Evolutionary conservation across 2,329 filamentous ascomycete genomes (phyloP).

Genomic region (Rutstroemia sp.): DNA sequence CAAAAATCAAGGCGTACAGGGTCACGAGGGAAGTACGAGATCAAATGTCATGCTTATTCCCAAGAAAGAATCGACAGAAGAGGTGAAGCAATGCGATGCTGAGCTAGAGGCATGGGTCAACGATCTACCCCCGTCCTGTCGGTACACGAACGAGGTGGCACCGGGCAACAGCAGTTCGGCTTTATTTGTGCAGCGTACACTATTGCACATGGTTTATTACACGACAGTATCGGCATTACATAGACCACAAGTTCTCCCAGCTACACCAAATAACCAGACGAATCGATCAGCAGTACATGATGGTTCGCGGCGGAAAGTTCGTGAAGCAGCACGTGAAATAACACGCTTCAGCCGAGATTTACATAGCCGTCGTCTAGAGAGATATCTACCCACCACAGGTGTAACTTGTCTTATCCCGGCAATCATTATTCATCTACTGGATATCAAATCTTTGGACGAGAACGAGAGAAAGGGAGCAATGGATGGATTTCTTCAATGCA

Average conservation of each 20-base stretch:
- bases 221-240: constrained; percentile 88
- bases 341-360: constrained; percentile 76
- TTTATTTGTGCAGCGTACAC: constrained; percentile 64
- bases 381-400: constrained; percentile 78
- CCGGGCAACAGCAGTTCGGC: constrained; percentile 51
- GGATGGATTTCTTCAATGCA: constrained; percentile 81
- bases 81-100: constrained; percentile 70
- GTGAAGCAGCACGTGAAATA: no score
- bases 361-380: constrained; percentile 64
- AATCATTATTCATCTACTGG: constrained; percentile 87
- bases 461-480: constrained; percentile 66
- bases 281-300: no score
- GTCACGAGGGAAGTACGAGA: constrained; percentile 60
- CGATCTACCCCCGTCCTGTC: constrained; percentile 62
- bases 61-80: constrained; percentile 73
- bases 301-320: no score
- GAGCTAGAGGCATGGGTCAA: constrained; percentile 73
- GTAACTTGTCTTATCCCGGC: constrained; percentile 87
- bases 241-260: constrained; percentile 65
- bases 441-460: constrained; percentile 77
- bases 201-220: constrained; percentile 90
- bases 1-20: constrained; percentile 71
- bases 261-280: no score
- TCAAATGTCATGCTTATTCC: constrained; percentile 84
- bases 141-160: constrained; percentile 54